A percentile compares a stretch with the other conserved stretches of the same genome.
Evolutionary conservation across 1,284 basidiomycete genomes (phyloP).

Genomic region (Porodaedalea pini): DNA sequence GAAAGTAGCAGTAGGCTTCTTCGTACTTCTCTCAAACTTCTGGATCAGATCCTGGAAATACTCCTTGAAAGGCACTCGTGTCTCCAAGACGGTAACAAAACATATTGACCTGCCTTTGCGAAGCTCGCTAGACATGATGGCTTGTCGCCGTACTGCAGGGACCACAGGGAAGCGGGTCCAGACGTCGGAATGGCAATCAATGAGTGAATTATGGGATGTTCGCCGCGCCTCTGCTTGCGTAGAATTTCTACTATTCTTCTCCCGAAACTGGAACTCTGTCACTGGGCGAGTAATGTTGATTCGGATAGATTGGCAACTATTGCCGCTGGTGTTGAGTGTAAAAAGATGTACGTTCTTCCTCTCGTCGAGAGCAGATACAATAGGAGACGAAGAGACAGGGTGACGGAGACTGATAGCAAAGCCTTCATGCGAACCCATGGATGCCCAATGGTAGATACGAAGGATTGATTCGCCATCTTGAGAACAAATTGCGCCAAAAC

Average conservation of each 20-base stretch:
- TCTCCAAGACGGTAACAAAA: conserved; percentile 38
- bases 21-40: conserved; percentile 44
- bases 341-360: conserved; percentile 42
- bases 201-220: conserved; percentile 45
- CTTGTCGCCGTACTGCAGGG: conserved; percentile 48
- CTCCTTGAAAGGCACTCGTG: conserved; percentile 23
- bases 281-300: conserved; percentile 51
- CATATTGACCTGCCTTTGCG: conserved; percentile 31
- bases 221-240: conserved; percentile 21
- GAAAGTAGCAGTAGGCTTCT: conserved; percentile 47
- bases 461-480: conserved; percentile 27
- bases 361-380: conserved; percentile 44
- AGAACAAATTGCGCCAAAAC: conserved; percentile 37
- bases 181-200: conserved; percentile 57
- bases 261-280: conserved; percentile 53
- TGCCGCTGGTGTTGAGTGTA: conserved; percentile 32
- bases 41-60: conserved; percentile 46
- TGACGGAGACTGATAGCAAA: conserved; percentile 35
- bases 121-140: conserved; percentile 35
- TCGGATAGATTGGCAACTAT: conserved; percentile 37
- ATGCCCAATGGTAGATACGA: conserved; percentile 50
- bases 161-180: conserved; percentile 63
- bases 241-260: conserved; percentile 28
- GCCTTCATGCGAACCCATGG: conserved; percentile 49
- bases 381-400: conserved; percentile 27